Percentiles rank a stretch among this genome's conserved stretches.
These are phyloP conservation scores for Peronosclerospora sorghi DNA, from an alignment of 352 stramenopile species.

Conservation along the genomic window DNA sequence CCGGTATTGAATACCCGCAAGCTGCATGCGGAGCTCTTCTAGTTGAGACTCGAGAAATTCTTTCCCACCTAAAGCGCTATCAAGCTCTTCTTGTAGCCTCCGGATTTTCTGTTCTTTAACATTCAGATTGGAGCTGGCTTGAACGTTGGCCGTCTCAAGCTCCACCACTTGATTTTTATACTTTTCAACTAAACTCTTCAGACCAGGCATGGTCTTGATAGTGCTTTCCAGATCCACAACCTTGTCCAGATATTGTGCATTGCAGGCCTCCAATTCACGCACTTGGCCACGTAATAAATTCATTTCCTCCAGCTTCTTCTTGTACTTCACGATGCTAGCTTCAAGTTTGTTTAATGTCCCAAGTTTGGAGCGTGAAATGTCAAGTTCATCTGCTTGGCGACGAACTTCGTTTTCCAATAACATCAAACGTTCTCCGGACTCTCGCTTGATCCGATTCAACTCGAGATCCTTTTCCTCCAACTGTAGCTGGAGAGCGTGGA, in stretches of 20 bases:
- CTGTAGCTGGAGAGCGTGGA: constrained; percentile 60
- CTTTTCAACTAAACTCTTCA: constrained; percentile 69
- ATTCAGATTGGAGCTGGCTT: constrained; percentile 59
- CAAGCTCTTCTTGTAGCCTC: constrained; percentile 76
- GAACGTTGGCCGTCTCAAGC: constrained; percentile 70
- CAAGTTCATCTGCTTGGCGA: constrained; percentile 72
- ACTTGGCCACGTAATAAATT: constrained; percentile 61
- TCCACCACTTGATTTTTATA: constrained; percentile 87
- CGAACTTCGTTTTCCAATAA: constrained; percentile 80
- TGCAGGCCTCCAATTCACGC: constrained; percentile 68
- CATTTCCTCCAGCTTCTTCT: constrained; percentile 82
- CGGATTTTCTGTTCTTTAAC: constrained; percentile 78
- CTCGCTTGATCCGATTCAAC: constrained; percentile 54
- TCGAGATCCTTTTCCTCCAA: constrained; percentile 75
- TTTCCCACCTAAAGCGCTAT: constrained; percentile 66
- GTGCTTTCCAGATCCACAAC: constrained; percentile 78
- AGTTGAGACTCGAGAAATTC: constrained; percentile 82
- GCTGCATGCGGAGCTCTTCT: constrained; percentile 59
- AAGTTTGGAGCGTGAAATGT: constrained; percentile 82
- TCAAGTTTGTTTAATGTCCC: constrained; percentile 70
- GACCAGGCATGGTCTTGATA: constrained; percentile 73
- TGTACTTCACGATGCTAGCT: constrained; percentile 73
- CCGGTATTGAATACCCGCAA: constrained; percentile 45
- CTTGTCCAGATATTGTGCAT: constrained; percentile 75
- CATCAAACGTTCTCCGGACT: constrained; percentile 65